These are phyloP conservation scores for Mastigamoeba balamuthi DNA, from an alignment of 78 protist species.

Conservation along the genomic window DNA sequence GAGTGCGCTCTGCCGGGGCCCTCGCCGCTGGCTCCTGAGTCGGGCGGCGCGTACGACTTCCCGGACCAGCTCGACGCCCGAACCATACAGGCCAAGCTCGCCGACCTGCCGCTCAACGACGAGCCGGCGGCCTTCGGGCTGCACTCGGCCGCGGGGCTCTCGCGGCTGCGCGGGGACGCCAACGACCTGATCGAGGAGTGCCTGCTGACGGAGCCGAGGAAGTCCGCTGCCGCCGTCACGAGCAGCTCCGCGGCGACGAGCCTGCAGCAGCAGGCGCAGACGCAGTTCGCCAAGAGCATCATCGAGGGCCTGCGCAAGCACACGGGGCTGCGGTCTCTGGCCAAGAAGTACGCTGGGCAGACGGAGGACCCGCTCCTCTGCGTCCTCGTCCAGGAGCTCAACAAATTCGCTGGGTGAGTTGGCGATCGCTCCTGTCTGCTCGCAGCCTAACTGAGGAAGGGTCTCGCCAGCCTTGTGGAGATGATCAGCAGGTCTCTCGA, in stretches of 20 bases:
- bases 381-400: too few relatives aligned
- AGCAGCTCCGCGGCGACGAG: too few relatives aligned
- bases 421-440: too few relatives aligned
- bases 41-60: not conserved
- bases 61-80: not conserved
- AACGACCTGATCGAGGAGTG: not conserved
- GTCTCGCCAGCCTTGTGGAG: slow-evolving; percentile 55
- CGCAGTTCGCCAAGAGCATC: slow-evolving; percentile 58
- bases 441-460: too few relatives aligned
- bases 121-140: slow-evolving; percentile 73
- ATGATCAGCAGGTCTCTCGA: slow-evolving; percentile 7
- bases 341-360: too few relatives aligned
- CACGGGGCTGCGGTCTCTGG: too few relatives aligned
- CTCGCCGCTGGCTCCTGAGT: slow-evolving; percentile 29
- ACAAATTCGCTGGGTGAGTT: too few relatives aligned
- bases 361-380: too few relatives aligned
- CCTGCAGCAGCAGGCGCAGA: too few relatives aligned
- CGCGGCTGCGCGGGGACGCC: slow-evolving; percentile 42
- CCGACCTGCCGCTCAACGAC: slow-evolving; percentile 52
- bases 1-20: slow-evolving; percentile 8
- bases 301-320: too few relatives aligned
- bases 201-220: too few relatives aligned
- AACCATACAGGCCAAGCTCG: not conserved
- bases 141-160: slow-evolving; percentile 78
- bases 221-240: too few relatives aligned